These are phyloP conservation scores for Pleurotus ostreatus DNA, from an alignment of 768 basidiomycete species.

Conservation along the genomic window DNA sequence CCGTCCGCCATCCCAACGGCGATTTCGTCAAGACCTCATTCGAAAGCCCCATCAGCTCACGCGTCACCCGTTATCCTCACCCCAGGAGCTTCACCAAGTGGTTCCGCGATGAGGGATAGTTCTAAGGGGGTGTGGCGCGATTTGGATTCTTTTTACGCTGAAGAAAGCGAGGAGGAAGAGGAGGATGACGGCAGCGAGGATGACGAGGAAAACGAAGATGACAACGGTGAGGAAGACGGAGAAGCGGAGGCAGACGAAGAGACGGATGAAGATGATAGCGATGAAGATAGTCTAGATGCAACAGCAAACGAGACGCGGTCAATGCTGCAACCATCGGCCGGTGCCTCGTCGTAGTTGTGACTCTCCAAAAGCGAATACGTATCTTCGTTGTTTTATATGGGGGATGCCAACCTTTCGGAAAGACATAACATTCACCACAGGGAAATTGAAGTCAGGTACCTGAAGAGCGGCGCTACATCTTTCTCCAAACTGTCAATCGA, in stretches of 20 bases:
- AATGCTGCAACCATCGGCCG: not conserved
- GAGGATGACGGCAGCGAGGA: slow-evolving; percentile 25
- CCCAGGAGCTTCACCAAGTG: slow-evolving; percentile 47
- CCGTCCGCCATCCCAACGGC: slow-evolving; percentile 31
- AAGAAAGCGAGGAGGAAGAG: slow-evolving; percentile 21
- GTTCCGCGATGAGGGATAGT: slow-evolving; percentile 28
- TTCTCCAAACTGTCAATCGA: no score
- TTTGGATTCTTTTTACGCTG: slow-evolving; percentile 76
- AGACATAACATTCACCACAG: no score
- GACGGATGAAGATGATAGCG: not conserved
- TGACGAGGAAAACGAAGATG: slow-evolving; percentile 19
- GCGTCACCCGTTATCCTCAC: slow-evolving; percentile 53
- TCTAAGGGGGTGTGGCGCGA: slow-evolving; percentile 50
- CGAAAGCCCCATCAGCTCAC: slow-evolving; percentile 25
- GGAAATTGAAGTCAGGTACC: no score
- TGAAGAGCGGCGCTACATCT: no score
- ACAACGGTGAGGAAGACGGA: slow-evolving; percentile 25
- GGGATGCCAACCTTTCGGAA: no score
- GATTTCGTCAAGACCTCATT: slow-evolving; percentile 31
- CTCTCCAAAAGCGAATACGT: no score
- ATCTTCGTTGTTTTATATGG: no score
- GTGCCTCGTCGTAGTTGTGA: no score
- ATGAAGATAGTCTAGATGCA: not conserved
- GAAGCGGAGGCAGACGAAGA: slow-evolving; percentile 18
- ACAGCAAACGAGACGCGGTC: no score